Evolutionary conservation across 352 stramenopile genomes (phyloP).

Genomic region (Globisporangium ultimum): DNA sequence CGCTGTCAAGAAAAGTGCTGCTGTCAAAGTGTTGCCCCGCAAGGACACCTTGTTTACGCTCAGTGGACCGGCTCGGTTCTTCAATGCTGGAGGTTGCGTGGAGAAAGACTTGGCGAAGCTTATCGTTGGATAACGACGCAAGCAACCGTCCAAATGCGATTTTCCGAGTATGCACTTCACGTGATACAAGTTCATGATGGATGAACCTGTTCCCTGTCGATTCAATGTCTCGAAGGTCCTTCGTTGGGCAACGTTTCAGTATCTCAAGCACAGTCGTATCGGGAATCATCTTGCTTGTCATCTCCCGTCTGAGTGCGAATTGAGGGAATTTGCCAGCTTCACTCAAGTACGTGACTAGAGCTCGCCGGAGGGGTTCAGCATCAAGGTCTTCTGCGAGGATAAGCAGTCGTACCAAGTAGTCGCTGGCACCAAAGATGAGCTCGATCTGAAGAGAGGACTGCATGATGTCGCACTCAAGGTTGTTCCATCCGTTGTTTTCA

Average conservation of each 20-base stretch:
- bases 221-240: slow-evolving; percentile 51
- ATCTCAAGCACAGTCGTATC: slow-evolving; percentile 66
- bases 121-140: slow-evolving; percentile 51
- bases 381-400: slow-evolving; percentile 76
- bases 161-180: slow-evolving; percentile 63
- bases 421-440: slow-evolving; percentile 62
- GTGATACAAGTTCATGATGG: slow-evolving; percentile 50
- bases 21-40: too few species aligned
- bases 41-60: background rate
- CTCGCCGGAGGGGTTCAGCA: slow-evolving; percentile 45
- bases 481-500: slow-evolving; percentile 46
- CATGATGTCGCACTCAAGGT: slow-evolving; percentile 54
- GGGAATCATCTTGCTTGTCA: slow-evolving; percentile 70
- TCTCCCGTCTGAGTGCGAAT: slow-evolving; percentile 62
- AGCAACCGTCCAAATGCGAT: slow-evolving; percentile 53
- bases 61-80: background rate
- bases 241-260: slow-evolving; percentile 47
- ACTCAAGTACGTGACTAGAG: slow-evolving; percentile 54
- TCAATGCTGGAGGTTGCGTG: background rate
- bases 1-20: slow-evolving; percentile 19
- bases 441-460: slow-evolving; percentile 55
- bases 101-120: slow-evolving; percentile 36
- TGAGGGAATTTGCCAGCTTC: slow-evolving; percentile 43
- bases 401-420: slow-evolving; percentile 66
- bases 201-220: slow-evolving; percentile 39